These are phyloP conservation scores for Microcyclospora tardicrescens DNA, from an alignment of 2,329 filamentous ascomycete species.

Conservation along the genomic window DNA sequence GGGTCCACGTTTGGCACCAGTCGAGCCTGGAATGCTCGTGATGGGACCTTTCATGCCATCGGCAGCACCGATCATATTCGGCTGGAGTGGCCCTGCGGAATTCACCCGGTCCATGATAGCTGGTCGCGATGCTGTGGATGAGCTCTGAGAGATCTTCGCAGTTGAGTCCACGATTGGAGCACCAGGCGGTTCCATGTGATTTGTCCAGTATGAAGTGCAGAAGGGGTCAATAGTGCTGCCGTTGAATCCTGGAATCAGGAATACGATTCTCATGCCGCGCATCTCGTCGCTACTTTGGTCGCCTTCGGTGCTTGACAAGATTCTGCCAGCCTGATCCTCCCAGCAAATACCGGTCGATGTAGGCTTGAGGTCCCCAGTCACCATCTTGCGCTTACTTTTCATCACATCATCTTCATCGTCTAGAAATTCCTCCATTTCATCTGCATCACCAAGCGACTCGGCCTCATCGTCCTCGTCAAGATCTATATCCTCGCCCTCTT, in stretches of 20 bases:
- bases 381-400: conserved; percentile 44
- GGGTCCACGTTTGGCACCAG: conserved; percentile 19
- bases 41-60: conserved; percentile 23
- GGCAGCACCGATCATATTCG: conserved; percentile 17
- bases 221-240: conserved; percentile 67
- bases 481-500: conserved; percentile 51
- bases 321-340: conserved; percentile 47
- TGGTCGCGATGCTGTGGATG: conserved; percentile 22
- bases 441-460: conserved; percentile 61
- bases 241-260: conserved; percentile 16
- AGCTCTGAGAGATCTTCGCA: not conserved
- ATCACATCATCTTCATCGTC: conserved; percentile 65
- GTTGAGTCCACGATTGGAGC: conserved; percentile 10
- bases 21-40: conserved; percentile 14
- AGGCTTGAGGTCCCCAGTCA: conserved; percentile 59
- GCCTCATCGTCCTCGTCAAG: conserved; percentile 54
- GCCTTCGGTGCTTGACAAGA: conserved; percentile 34
- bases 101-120: conserved; percentile 29
- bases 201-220: conserved; percentile 64
- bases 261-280: conserved; percentile 17
- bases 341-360: conserved; percentile 72
- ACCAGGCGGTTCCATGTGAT: conserved; percentile 14
- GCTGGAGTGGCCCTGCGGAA: conserved; percentile 10
- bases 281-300: conserved; percentile 20
- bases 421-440: conserved; percentile 80